These are phyloP conservation scores for Boletus pseudopeckii DNA, from an alignment of 768 basidiomycete species.

Conservation along the genomic window DNA sequence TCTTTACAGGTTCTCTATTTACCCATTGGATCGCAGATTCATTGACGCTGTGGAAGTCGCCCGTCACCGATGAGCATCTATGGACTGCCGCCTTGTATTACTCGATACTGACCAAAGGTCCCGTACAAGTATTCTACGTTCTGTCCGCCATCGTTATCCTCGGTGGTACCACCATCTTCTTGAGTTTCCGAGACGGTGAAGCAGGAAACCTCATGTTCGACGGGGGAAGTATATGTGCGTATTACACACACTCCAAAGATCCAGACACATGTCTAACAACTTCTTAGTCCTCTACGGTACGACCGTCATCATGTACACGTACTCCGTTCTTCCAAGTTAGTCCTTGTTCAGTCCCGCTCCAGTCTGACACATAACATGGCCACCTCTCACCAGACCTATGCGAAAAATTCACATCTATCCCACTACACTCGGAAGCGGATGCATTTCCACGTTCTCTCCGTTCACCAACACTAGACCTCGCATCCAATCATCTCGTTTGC, in stretches of 20 bases:
- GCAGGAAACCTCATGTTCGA: constrained; percentile 91
- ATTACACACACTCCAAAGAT: not conserved
- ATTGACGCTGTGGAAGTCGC: constrained; percentile 83
- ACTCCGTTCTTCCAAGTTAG: constrained; percentile 80
- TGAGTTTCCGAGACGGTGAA: constrained; percentile 72
- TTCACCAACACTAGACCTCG: constrained; percentile 68
- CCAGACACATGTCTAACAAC: not conserved
- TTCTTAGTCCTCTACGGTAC: constrained; percentile 68
- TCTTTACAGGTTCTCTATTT: constrained; percentile 63
- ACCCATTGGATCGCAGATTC: constrained; percentile 95
- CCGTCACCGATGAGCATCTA: constrained; percentile 78
- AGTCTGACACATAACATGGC: constrained; percentile 6
- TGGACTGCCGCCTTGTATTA: constrained; percentile 85
- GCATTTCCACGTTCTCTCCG: constrained; percentile 64
- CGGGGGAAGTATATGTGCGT: constrained; percentile 82
- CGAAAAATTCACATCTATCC: constrained; percentile 56
- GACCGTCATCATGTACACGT: constrained; percentile 67
- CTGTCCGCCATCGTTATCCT: constrained; percentile 53
- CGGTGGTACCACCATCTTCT: constrained; percentile 67
- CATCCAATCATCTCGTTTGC: constrained; percentile 81
- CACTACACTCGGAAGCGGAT: constrained; percentile 47
- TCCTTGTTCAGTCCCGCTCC: constrained; percentile 3
- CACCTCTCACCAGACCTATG: constrained; percentile 44
- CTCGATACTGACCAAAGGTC: constrained; percentile 67
- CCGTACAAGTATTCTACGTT: constrained; percentile 52